Conservation (phyloP, 106 monocot species). For the Chionographis japonica region DNA sequence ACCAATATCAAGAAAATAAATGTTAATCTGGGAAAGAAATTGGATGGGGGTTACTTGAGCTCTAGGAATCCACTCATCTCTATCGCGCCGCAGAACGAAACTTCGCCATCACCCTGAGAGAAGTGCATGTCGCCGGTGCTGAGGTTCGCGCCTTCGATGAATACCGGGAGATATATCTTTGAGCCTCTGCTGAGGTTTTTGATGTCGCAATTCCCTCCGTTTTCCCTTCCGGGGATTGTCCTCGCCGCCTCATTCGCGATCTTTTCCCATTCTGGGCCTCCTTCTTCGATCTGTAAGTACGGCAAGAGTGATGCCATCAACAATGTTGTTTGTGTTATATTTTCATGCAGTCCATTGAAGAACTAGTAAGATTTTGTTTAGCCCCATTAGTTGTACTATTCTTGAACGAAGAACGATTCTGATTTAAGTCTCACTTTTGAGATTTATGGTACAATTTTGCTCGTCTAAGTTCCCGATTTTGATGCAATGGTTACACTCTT, state of each 20-base stretch:
- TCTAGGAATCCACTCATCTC: conserved; percentile 95
- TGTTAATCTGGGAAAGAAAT: no score
- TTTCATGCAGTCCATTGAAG: no score
- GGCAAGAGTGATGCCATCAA: not conserved
- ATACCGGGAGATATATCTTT: conserved; percentile 88
- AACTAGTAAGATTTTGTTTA: no score
- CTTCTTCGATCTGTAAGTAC: conserved; percentile 50
- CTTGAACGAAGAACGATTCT: no score
- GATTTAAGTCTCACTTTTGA: no score
- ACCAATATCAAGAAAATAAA: no score
- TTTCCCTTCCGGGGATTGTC: conserved; percentile 83
- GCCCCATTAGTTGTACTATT: no score
- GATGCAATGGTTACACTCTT: no score
- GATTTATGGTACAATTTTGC: no score
- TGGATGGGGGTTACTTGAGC: conserved; percentile 48
- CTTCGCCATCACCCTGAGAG: conserved; percentile 90
- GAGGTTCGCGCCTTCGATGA: conserved; percentile 83
- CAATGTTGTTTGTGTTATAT: not conserved
- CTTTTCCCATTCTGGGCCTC: conserved; percentile 62
- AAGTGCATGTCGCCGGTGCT: conserved; percentile 96
- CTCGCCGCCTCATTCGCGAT: conserved; percentile 80
- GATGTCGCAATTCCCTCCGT: conserved; percentile 95
- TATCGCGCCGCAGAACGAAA: conserved; percentile 91
- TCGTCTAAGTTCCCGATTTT: no score
- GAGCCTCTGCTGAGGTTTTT: conserved; percentile 92